phyloP scores from a whole-genome alignment of 257 asterid species.

The Solanum virginianum region DNA sequence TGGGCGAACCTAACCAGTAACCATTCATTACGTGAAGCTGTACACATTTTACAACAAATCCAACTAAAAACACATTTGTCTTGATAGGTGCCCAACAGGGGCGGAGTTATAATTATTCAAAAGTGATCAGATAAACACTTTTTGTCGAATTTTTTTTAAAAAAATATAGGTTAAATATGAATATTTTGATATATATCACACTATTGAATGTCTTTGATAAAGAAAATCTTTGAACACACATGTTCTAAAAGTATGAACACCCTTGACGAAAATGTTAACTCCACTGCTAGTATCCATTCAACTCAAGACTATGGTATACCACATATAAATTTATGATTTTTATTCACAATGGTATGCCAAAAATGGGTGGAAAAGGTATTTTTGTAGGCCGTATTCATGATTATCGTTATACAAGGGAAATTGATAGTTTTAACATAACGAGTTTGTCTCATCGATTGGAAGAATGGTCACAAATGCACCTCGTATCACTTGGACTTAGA shows the following conservation, averaged over 20 bases:
- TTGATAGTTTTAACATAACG: not conserved
- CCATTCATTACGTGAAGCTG: not conserved
- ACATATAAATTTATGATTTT: not conserved
- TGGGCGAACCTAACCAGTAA: not conserved
- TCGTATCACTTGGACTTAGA: not conserved
- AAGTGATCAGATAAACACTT: accelerated
- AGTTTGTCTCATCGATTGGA: not conserved
- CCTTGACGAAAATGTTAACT: too few relatives aligned
- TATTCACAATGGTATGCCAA: not conserved
- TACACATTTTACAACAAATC: not conserved
- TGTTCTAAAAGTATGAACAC: too few relatives aligned
- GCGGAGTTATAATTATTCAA: accelerated
- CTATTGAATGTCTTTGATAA: too few relatives aligned
- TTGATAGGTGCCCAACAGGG: not conserved
- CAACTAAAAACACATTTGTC: not conserved
- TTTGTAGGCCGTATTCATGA: not conserved
- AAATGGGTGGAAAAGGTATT: not conserved
- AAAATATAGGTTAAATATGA: too few relatives aligned
- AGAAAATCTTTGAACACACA: too few relatives aligned
- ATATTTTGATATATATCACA: too few relatives aligned
- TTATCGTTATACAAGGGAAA: not conserved
- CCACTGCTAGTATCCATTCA: too few relatives aligned
- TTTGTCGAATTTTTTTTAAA: too few relatives aligned
- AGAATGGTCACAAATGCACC: not conserved
- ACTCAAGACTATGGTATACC: not conserved